phyloP scores from a whole-genome alignment of 208 protist species.

The Naegleria fowleri region DNA sequence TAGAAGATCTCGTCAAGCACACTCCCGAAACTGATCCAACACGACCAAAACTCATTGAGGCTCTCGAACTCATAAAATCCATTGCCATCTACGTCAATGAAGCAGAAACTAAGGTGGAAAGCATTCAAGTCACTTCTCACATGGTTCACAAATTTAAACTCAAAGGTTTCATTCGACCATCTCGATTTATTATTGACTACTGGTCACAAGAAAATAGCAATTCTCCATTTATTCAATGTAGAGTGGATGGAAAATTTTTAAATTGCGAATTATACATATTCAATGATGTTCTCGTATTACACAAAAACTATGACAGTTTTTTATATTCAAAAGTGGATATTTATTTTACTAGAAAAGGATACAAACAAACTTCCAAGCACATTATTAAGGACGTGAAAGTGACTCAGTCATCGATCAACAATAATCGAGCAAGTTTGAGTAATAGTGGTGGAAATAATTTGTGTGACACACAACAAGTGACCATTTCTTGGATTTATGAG shows the following conservation, averaged over 20 bases:
- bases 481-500: neutral
- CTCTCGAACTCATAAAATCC: neutral
- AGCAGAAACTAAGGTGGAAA: neutral
- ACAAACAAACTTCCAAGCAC: no score
- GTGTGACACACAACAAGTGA: neutral
- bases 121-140: neutral
- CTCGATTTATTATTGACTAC: neutral
- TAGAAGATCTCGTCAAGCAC: neutral
- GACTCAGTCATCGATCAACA: no score
- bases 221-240: neutral
- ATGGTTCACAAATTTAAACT: neutral
- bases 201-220: neutral
- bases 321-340: neutral
- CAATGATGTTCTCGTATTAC: neutral
- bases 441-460: neutral
- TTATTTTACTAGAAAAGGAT: neutral
- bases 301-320: neutral
- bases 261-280: neutral
- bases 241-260: neutral
- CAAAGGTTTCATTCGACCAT: neutral
- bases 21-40: neutral
- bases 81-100: neutral
- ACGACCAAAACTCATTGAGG: neutral
- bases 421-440: no score
- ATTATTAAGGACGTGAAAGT: no score